Evolutionary conservation across 176 grass and related monocot genomes (phyloP).

Genomic region (Lolium rigidum): DNA sequence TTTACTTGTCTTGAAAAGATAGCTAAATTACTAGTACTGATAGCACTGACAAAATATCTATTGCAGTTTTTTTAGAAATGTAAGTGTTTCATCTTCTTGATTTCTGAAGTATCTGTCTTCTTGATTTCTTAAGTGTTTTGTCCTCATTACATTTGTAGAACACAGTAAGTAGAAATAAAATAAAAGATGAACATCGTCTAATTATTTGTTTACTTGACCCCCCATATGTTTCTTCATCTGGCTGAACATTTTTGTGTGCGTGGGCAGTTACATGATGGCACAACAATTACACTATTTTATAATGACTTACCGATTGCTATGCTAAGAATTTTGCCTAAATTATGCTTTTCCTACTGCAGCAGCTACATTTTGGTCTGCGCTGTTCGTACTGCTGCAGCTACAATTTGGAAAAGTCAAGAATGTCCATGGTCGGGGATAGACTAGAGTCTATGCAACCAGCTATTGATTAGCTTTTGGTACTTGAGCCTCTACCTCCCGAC

Average conservation of each 20-base stretch:
- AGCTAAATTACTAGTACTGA: too few relatives aligned
- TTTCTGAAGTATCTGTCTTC: neutral
- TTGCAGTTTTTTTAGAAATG: too few relatives aligned
- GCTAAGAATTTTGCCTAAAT: neutral
- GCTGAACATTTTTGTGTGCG: too few relatives aligned
- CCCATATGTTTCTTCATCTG: too few relatives aligned
- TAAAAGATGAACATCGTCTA: neutral
- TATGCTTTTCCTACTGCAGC: too few relatives aligned
- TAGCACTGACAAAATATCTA: too few relatives aligned
- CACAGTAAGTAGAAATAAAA: conserved; percentile 6
- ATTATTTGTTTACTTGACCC: too few relatives aligned
- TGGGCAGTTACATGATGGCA: too few relatives aligned
- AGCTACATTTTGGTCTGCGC: neutral
- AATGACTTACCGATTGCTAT: conserved; percentile 7
- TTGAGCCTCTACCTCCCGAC: too few relatives aligned
- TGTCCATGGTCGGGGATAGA: conserved; percentile 98
- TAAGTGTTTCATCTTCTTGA: too few relatives aligned
- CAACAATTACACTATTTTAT: neutral
- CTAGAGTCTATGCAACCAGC: conserved; percentile 39
- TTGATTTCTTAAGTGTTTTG: neutral
- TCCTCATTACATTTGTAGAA: neutral
- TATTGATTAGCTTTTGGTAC: too few relatives aligned
- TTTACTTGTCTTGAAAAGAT: too few relatives aligned
- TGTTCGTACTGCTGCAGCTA: conserved; percentile 60
- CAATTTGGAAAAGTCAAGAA: conserved; percentile 71